Percentiles rank a stretch among this genome's conserved stretches.
Evolutionary conservation across 2,329 filamentous ascomycete genomes (phyloP).

Genomic region (Cladosporium sp.): DNA sequence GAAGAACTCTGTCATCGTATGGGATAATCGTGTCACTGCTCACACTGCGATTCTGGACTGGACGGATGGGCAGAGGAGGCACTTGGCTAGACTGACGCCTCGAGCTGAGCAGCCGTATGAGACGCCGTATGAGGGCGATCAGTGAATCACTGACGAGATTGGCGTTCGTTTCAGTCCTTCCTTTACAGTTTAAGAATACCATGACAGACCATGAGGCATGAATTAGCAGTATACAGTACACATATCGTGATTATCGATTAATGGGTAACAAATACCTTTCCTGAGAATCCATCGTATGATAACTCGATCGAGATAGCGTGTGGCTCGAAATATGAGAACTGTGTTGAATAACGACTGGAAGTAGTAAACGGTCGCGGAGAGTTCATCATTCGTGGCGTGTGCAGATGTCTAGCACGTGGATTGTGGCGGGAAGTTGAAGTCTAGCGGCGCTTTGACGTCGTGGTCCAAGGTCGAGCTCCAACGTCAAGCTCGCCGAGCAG

Average conservation of each 20-base stretch:
- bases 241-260: too few species aligned
- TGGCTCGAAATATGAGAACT: too few species aligned
- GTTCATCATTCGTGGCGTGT: neutral
- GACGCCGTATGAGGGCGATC: slow-evolving; percentile 45
- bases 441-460: neutral
- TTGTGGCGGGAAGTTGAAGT: neutral
- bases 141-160: neutral
- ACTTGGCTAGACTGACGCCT: slow-evolving; percentile 76
- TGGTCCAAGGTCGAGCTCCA: neutral
- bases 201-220: slow-evolving; percentile 2
- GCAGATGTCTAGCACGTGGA: neutral
- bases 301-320: too few species aligned
- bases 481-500: neutral
- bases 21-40: slow-evolving; percentile 77
- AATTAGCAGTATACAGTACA: neutral
- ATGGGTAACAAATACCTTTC: too few species aligned
- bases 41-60: slow-evolving; percentile 80
- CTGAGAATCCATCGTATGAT: too few species aligned
- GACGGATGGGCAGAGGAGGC: slow-evolving; percentile 71
- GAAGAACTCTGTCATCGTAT: slow-evolving; percentile 74
- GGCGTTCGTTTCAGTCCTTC: neutral
- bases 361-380: too few species aligned
- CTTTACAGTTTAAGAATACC: neutral
- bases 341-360: too few species aligned
- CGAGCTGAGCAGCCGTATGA: slow-evolving; percentile 75